Conservation (phyloP, 2,329 filamentous ascomycete genomes). For the Dendrostoma leiphaemia region DNA sequence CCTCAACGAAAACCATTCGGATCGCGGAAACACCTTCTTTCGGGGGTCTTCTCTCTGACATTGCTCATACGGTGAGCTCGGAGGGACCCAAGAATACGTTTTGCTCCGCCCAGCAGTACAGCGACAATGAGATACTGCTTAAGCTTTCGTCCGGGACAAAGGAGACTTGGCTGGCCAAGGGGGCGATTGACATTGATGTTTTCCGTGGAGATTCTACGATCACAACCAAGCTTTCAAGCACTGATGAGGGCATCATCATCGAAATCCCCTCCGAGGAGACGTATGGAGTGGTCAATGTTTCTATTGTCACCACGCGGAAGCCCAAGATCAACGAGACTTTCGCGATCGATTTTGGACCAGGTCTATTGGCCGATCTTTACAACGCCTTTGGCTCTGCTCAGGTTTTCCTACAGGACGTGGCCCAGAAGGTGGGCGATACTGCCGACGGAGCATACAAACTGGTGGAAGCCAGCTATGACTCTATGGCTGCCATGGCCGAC, state of each 20-base stretch:
- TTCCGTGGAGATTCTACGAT: constrained; percentile 46
- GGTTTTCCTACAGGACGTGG: not conserved
- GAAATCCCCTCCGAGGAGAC: constrained; percentile 53
- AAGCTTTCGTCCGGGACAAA: constrained; percentile 50
- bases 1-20: constrained; percentile 35
- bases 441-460: constrained; percentile 30
- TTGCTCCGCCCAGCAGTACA: constrained; percentile 46
- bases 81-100: constrained; percentile 31
- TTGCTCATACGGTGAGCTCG: constrained; percentile 23
- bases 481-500: constrained; percentile 29
- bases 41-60: constrained; percentile 40
- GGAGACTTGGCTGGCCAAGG: constrained; percentile 53
- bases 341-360: constrained; percentile 57
- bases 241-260: constrained; percentile 51
- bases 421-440: not conserved
- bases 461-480: constrained; percentile 28
- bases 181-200: constrained; percentile 56
- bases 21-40: constrained; percentile 30
- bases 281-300: constrained; percentile 56
- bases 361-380: constrained; percentile 37
- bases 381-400: not conserved
- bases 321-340: constrained; percentile 62
- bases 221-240: constrained; percentile 45
- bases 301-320: constrained; percentile 55
- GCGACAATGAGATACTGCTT: constrained; percentile 52